Evolutionary conservation across 2,329 filamentous ascomycete genomes (phyloP), one percentile per base, ranked within the genome.

Genomic region (Colletotrichum limetticola): DNA sequence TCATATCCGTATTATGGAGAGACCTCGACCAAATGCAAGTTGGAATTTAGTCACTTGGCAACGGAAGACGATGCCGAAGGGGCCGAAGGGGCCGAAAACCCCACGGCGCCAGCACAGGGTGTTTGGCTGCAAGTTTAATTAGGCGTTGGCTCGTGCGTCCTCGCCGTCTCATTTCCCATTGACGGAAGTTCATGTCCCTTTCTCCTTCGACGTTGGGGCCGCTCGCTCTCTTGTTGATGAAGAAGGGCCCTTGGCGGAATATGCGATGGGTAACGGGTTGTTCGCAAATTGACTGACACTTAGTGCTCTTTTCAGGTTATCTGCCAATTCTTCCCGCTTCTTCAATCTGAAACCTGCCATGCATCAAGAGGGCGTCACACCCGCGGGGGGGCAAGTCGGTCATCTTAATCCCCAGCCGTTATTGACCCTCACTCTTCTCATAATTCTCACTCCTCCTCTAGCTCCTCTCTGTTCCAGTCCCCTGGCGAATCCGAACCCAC

Each of bases 331-430:
- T 49, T 35, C 57, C 22, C 59, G 52, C 28, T 26, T 14, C 22
- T 59, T 66, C 63, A 72, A 74, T 74, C 71, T 74, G 74, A 75
- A 75, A 75, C 74, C 60, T 67, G 66, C 37, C 60, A 57, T 74
- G 74, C 74, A 65, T 74, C 71, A 75, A 59, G 62, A 74, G 11
- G 49, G 59, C 57, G 35, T 73, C 67, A 57, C 49, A 71, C 61
- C 22, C 67, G 52, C 60, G 32, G 67, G 67, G 67, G 65, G 37
- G 37, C 37, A 32, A 60, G 35, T 52, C 30, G 30, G 30, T 32
- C 52, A 56, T 74, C 62, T 64, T 73, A 62, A 52, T 53, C 11
- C 24, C 12, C 35, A 46, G 24, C 56, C 52, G 32, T 12, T 66
- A 42, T 55, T 7, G 22, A 57, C 26, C 16, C 14, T 28, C 49